Conservation (phyloP, 2,329 filamentous ascomycete species). For the Neocucurbitaria cava region DNA sequence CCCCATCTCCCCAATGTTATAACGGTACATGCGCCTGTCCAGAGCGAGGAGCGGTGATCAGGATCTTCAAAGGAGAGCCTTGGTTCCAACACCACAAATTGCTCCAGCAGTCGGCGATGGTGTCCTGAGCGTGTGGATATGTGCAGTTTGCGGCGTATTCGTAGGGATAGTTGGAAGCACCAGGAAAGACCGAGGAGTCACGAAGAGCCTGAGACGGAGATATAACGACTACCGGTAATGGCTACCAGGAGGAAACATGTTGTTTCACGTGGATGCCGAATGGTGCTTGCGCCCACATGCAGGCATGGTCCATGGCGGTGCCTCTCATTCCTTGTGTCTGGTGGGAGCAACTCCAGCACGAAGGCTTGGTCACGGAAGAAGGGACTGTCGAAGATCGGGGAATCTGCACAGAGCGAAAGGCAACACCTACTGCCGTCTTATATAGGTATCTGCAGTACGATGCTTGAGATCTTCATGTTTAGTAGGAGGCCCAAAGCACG, state of each 20-base stretch:
- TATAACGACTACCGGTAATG: background rate
- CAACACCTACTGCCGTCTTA: background rate
- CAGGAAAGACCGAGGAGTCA: background rate
- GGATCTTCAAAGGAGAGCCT: background rate
- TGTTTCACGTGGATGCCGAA: too few relatives aligned
- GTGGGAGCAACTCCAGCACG: background rate
- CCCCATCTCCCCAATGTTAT: too few relatives aligned
- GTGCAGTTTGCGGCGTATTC: background rate
- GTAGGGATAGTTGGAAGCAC: background rate
- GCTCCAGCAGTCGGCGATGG: too few relatives aligned
- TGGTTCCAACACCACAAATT: too few relatives aligned
- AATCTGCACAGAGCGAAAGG: background rate
- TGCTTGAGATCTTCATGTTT: background rate
- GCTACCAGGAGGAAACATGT: background rate
- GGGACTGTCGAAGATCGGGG: background rate
- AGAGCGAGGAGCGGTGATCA: background rate
- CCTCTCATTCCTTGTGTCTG: background rate
- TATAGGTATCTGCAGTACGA: background rate
- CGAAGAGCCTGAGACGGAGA: background rate
- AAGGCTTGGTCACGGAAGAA: background rate
- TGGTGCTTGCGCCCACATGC: background rate
- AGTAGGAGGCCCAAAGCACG: background rate
- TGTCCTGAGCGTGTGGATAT: background rate
- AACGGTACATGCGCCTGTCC: background rate
- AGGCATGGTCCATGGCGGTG: background rate